Evolutionary conservation across 768 basidiomycete genomes (phyloP).

Genomic region (Myochromella boudieri): DNA sequence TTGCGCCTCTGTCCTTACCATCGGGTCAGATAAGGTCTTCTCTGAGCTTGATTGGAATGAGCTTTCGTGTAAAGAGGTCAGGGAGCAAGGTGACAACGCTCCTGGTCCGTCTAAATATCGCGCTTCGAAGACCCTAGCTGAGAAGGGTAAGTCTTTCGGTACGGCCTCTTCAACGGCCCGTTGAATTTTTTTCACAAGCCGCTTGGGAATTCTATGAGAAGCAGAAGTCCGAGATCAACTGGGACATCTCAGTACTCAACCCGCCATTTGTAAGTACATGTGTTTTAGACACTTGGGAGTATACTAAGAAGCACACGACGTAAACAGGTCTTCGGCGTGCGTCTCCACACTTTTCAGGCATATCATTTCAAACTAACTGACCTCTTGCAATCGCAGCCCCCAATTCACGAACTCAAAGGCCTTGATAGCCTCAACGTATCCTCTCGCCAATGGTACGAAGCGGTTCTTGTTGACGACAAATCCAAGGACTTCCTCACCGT

Average conservation of each 20-base stretch:
- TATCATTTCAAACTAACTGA: neutral
- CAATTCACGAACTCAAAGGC: slow-evolving; percentile 32
- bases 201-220: slow-evolving; percentile 41
- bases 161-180: neutral
- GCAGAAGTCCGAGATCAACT: slow-evolving; percentile 38
- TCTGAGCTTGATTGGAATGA: slow-evolving; percentile 63
- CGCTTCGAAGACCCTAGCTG: slow-evolving; percentile 61
- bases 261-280: slow-evolving; percentile 44
- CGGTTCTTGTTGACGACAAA: slow-evolving; percentile 23
- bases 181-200: slow-evolving; percentile 24
- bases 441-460: slow-evolving; percentile 28
- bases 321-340: slow-evolving; percentile 30
- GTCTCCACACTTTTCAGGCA: neutral
- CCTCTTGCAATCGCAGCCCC: slow-evolving; percentile 27
- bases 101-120: slow-evolving; percentile 43
- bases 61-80: slow-evolving; percentile 42
- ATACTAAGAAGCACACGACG: neutral
- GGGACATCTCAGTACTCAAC: slow-evolving; percentile 53
- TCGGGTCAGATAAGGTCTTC: slow-evolving; percentile 27
- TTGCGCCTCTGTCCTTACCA: slow-evolving; percentile 41
- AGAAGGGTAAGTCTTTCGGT: slow-evolving; percentile 36
- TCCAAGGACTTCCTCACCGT: slow-evolving; percentile 19
- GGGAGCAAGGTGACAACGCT: slow-evolving; percentile 49
- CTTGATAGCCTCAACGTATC: slow-evolving; percentile 36
- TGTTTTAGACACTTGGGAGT: neutral